Conservation (phyloP, 129 eudicot species). For the sunflower (Helianthus annuus) region DNA sequence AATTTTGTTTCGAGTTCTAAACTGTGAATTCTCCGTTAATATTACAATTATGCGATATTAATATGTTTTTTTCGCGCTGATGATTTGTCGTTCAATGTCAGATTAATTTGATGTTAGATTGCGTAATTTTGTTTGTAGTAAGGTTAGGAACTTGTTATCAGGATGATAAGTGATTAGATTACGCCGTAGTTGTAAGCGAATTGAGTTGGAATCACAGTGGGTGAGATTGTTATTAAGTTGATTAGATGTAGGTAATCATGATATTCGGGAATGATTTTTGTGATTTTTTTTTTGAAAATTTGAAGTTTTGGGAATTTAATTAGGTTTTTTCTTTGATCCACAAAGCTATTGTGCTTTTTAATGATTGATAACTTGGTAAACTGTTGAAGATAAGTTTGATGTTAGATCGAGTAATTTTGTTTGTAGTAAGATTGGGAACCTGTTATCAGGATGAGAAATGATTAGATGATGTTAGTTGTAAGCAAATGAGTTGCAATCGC, state of each 20-base stretch:
- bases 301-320: slow-evolving; percentile 4
- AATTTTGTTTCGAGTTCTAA: background rate
- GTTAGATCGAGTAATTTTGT: background rate
- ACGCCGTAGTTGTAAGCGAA: slow-evolving; percentile 9
- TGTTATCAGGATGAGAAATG: too few species aligned
- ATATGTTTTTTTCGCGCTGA: background rate
- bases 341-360: slow-evolving; percentile 10
- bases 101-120: slow-evolving; percentile 1
- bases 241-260: background rate
- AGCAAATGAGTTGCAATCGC: too few species aligned
- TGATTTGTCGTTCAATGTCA: slow-evolving; percentile 10
- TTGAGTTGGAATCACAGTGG: background rate
- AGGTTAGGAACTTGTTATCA: background rate
- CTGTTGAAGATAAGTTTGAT: background rate
- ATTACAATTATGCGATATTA: slow-evolving; percentile 22
- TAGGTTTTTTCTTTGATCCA: background rate
- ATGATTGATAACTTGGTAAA: slow-evolving; percentile 6
- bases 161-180: background rate
- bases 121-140: slow-evolving; percentile 8
- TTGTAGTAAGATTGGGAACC: too few species aligned
- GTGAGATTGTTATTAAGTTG: slow-evolving; percentile 1
- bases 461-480: too few species aligned
- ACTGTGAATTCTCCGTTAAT: slow-evolving; percentile 6
- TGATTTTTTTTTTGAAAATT: background rate
- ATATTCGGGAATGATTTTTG: background rate